Base-by-base conservation (phyloP, 148 eudicot species). In the Fagopyrum homotropicum region DNA sequence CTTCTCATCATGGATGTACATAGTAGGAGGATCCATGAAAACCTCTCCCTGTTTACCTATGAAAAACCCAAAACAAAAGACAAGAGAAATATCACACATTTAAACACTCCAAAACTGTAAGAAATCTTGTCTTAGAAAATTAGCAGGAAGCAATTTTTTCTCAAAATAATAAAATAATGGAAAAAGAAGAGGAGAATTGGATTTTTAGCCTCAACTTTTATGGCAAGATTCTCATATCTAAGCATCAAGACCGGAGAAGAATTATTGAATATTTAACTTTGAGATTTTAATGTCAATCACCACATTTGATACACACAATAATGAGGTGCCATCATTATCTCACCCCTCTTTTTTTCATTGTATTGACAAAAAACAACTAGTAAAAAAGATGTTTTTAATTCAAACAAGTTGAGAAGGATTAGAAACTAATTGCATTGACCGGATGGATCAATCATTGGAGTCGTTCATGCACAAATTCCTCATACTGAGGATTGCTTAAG, bases 41-140 rank as follows among this genome's bases (percentile, higher is more conserved):
- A 89, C 98, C 98, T 88, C 97, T 84, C 69, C 98, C 98, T 5
- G 83, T 84, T 83, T 95, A 90, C 98, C 98, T 95, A 82, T 56
- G 80, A 40, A 61, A 61, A 26, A 61, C 43, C 30, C 9, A 10
- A 49, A 22, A 22, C 9, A 26, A 26, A 30, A 61, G 40, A 61
- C 6, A 35, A 14, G 45, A 35, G 26, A 17, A 56, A 64, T 30
- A 19, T 64, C 44, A 4, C 64, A 12, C 40, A 35, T n/a, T 5
- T 64, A 4, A 64, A 64, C 44, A 57, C 17, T 9, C 69, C 46
- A 35, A 35, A 64, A 64, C 4, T 12, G 45, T 14, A 66, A 43
- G 46, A 66, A 2, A 66, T 63, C 11, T 6, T 35, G 9, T 10
- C 10, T 22, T 60, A 2, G 14, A 35, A 11, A 63, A 63, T 11